These are phyloP conservation scores for Debaryomyces robertsiae DNA, from an alignment of 1,139 yeast genomes.

Conservation along the genomic window DNA sequence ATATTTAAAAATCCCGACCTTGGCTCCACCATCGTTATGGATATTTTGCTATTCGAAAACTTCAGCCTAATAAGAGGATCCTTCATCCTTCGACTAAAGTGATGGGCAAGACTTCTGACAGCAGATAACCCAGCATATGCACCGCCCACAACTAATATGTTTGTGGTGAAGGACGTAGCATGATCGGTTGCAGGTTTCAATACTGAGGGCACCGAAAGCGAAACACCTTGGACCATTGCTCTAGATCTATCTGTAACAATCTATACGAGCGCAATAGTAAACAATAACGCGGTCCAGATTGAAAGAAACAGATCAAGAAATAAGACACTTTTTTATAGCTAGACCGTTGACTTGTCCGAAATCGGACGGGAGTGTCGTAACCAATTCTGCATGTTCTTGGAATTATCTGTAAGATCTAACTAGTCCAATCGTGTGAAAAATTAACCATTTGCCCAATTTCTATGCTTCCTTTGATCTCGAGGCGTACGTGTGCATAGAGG, in stretches of 20 bases:
- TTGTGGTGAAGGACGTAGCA: slow-evolving; percentile 20
- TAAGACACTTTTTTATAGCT: slow-evolving; percentile 1
- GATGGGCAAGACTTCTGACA: slow-evolving; percentile 36
- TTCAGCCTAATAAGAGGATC: slow-evolving; percentile 4
- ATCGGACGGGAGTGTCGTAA: slow-evolving; percentile 5
- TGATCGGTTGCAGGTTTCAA: slow-evolving; percentile 5
- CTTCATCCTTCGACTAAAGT: slow-evolving; percentile 16
- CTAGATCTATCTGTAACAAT: background rate
- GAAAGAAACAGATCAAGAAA: background rate
- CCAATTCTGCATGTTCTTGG: background rate
- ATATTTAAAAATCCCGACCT: slow-evolving; percentile 47
- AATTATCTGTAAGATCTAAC: slow-evolving; percentile 6
- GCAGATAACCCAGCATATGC: slow-evolving; percentile 54
- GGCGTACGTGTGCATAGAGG: too few species aligned
- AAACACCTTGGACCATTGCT: slow-evolving; percentile 2
- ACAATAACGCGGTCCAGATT: background rate
- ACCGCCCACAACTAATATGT: slow-evolving; percentile 53
- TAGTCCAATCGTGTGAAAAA: too few species aligned
- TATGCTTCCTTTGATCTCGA: too few species aligned
- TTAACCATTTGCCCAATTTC: too few species aligned
- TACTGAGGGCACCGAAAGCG: slow-evolving; percentile 7
- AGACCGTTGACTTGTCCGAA: slow-evolving; percentile 3
- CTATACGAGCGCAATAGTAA: slow-evolving; percentile 1
- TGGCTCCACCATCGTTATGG: slow-evolving; percentile 45
- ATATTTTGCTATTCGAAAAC: slow-evolving; percentile 8